These are phyloP conservation scores for Escovopsis weberi DNA, from an alignment of 2,329 filamentous ascomycete genomes.

Conservation along the genomic window DNA sequence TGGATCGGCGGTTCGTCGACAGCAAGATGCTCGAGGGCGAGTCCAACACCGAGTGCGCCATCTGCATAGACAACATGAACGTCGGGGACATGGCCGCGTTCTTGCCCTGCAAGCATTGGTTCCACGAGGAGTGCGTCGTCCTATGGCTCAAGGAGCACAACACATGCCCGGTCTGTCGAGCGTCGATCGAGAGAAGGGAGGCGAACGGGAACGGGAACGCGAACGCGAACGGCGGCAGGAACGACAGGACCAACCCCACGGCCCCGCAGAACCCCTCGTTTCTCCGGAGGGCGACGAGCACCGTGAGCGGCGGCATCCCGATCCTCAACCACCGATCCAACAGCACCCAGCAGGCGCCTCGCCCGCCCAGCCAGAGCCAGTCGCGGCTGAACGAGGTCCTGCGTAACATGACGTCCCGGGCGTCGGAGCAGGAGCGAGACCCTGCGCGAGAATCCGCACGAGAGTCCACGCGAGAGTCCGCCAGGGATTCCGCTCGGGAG, in stretches of 20 bases:
- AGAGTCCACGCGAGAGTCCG: too few relatives aligned
- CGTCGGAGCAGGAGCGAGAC: slow-evolving; percentile 12
- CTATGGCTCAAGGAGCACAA: slow-evolving; percentile 84
- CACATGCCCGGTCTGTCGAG: slow-evolving; percentile 74
- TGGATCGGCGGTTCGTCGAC: slow-evolving; percentile 59
- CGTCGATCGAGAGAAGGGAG: slow-evolving; percentile 32
- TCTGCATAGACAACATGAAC: slow-evolving; percentile 79
- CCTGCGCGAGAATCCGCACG: slow-evolving; percentile 7
- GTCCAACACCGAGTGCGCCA: slow-evolving; percentile 72
- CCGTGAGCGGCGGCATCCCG: too few relatives aligned
- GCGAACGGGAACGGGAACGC: slow-evolving; percentile 4
- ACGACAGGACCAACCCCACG: too few relatives aligned
- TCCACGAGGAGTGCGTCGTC: slow-evolving; percentile 68
- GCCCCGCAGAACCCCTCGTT: too few relatives aligned
- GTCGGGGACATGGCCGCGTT: slow-evolving; percentile 59
- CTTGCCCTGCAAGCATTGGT: slow-evolving; percentile 87
- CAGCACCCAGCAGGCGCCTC: slow-evolving; percentile 4
- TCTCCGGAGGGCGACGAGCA: too few relatives aligned
- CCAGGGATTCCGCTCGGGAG: too few relatives aligned
- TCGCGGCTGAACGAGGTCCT: slow-evolving; percentile 17
- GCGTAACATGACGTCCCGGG: slow-evolving; percentile 15
- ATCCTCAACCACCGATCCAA: too few relatives aligned
- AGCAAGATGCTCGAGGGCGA: slow-evolving; percentile 51
- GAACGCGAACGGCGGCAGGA: too few relatives aligned
- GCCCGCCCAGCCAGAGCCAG: slow-evolving; percentile 15